These are phyloP conservation scores for Solanum gandarillasii DNA, from an alignment of 257 asterid species.

Conservation along the genomic window DNA sequence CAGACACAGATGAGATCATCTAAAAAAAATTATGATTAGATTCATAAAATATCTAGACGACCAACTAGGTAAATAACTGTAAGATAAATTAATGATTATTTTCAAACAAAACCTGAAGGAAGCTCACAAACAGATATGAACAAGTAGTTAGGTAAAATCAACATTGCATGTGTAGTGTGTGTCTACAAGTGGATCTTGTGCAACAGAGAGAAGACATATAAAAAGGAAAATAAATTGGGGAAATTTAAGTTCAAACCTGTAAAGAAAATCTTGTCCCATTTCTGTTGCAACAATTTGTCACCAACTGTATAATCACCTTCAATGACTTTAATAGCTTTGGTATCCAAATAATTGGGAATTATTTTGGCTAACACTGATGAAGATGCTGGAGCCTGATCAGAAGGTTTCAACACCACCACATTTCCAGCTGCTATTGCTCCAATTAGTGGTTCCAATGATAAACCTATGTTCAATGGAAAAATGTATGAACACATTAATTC, in stretches of 20 bases:
- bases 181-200: not conserved
- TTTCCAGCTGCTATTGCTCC: constrained; percentile 93
- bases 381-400: constrained; percentile 64
- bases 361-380: constrained; percentile 41
- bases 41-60: too few species aligned
- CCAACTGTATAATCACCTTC: constrained; percentile 55
- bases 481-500: not conserved
- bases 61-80: not conserved
- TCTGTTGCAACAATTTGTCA: constrained; percentile 38
- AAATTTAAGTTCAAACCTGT: constrained; percentile 35
- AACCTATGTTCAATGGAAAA: constrained; percentile 21
- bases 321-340: constrained; percentile 46
- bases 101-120: too few species aligned
- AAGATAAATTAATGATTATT: too few species aligned
- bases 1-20: not conserved
- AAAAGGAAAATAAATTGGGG: not conserved
- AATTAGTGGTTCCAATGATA: constrained; percentile 60
- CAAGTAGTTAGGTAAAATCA: not conserved
- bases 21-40: too few species aligned
- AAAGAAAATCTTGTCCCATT: constrained; percentile 85
- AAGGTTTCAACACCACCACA: constrained; percentile 54
- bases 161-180: not conserved
- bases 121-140: too few species aligned
- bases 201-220: not conserved
- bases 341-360: constrained; percentile 39